Evolutionary conservation across 2,329 filamentous ascomycete species (phyloP).

Genomic region (Ceratocystis lukuohia): DNA sequence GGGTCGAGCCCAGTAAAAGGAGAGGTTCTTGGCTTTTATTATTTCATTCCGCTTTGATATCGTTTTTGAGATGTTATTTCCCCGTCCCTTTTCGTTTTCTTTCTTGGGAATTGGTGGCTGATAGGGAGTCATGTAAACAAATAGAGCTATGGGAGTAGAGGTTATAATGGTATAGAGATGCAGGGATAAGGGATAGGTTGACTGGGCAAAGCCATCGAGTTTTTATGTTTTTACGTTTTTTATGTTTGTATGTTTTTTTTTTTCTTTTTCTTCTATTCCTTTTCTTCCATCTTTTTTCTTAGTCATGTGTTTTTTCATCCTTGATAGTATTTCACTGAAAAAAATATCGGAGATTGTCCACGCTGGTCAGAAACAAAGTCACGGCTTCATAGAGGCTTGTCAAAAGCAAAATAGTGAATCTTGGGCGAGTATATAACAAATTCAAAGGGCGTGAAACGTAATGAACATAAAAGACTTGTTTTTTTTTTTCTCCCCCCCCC

Average conservation of each 20-base stretch:
- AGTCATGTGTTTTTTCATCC: slow-evolving; percentile 3
- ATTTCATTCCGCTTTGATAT: background rate
- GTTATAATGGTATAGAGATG: background rate
- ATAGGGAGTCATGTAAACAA: background rate
- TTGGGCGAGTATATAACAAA: background rate
- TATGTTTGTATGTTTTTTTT: background rate
- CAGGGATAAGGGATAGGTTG: background rate
- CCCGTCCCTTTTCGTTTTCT: background rate
- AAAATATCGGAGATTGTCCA: background rate
- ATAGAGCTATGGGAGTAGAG: background rate
- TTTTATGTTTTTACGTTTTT: background rate
- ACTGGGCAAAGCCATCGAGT: background rate
- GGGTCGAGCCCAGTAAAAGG: background rate
- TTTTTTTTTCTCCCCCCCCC: background rate
- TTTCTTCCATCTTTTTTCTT: background rate
- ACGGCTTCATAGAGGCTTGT: background rate
- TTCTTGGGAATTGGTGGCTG: background rate
- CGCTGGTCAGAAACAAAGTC: background rate
- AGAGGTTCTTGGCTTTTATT: background rate
- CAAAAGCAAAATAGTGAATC: background rate
- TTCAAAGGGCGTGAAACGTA: background rate
- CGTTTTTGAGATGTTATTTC: background rate
- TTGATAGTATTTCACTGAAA: slow-evolving; percentile 3
- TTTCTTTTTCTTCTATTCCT: background rate
- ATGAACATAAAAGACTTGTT: background rate